Base-by-base conservation (phyloP, 2,329 filamentous ascomycete species). In the Trichoderma atrobrunneum region DNA sequence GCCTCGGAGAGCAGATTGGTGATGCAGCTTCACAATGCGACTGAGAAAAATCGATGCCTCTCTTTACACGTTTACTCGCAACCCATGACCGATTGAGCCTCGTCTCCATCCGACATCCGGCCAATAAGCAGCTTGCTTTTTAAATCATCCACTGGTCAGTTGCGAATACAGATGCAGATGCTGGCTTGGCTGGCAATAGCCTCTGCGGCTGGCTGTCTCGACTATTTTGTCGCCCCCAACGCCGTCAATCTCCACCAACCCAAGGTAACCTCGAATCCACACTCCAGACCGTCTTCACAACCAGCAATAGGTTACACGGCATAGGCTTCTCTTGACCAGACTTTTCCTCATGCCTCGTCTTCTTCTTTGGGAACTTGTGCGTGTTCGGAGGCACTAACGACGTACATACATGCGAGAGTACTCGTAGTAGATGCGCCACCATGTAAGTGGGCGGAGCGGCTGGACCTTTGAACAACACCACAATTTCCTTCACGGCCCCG, bases 41-140 rank as follows among this genome's bases (percentile, higher is more conserved):
- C 56, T 28, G 16, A 26, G 8, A 18, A 16, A 66, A 54, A 56
- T 28, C 34, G 63, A 21, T 66, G 11, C 63, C 18, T 54, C 28
- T 54, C 62, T 59, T 14, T 68, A 14, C 12, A 30, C 18, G 6
- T 48, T 68, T 21, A 24, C 18, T 59, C 12, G 26, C 26, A 30
- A 21, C 26, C 65, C 34, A 43, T 43, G 65, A 32, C 26, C 12
- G 34, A 60, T 43, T 43, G 48, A 28, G 30, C 26, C 30, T 36
- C 24, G 48, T 16, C 43, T n/a, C 54, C 51, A 18, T 24, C n/a
- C 11, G 3, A 8, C 34, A 8, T 21, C 26, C 14, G 10, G 56
- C 66, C 66, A 70, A 70, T 70, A 51, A 48, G 32, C 57, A 26
- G 28, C 36, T 16, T 32, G 57, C 57, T 54, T 62, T 60, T 61